Evolutionary conservation across 2,329 filamentous ascomycete genomes (phyloP), one percentile per base, ranked within the genome.

Genomic region (Cordyceps cicadae): DNA sequence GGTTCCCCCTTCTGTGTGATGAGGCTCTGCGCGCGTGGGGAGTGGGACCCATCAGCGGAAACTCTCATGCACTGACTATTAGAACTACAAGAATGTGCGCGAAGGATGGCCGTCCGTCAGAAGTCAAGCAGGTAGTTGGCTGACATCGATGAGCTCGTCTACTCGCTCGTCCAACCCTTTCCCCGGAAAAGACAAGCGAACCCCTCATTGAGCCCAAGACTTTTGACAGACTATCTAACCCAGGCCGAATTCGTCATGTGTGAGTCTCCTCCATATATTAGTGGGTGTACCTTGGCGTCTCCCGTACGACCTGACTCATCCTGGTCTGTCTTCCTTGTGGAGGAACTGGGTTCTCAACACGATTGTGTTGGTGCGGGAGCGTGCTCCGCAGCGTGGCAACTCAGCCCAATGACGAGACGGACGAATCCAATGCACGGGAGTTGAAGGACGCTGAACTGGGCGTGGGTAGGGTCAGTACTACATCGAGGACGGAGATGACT

Each of bases 1-100:
- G 51, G 7, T 26, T 26, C 52, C 17, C 39, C 51, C n/a, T 54
- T 46, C 17, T 55, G 39, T 24, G 46, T 55, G 39, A 46, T 55
- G 53, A 55, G 53, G 53, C 53, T 55, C 53, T 55, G 53, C 53
- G 24, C 32, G 32, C 51, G 32, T 34, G 53, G 53, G n/a, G 53
- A 55, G 39, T 55, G 53, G 51, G 26, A 54, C 37, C 34, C 19
- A 15, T 5, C 34, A 12, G 9, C 14, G 53, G 24, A 55, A 55
- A 55, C 41, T 24, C n/a, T 55, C 53, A 43, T 46, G 52, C 52
- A 55, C 34, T 55, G 53, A 55, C 41, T 14, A n/a, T 21, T 14
- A 46, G 34, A 9, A 46, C 26, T 8, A 17, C 15, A 19, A 34
- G 34, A 19, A 21, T 46, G 12, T 21, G 17, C 39, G 34, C 5